These are phyloP conservation scores for Boletus subcaerulescens DNA, from an alignment of 768 basidiomycete species.

Conservation along the genomic window DNA sequence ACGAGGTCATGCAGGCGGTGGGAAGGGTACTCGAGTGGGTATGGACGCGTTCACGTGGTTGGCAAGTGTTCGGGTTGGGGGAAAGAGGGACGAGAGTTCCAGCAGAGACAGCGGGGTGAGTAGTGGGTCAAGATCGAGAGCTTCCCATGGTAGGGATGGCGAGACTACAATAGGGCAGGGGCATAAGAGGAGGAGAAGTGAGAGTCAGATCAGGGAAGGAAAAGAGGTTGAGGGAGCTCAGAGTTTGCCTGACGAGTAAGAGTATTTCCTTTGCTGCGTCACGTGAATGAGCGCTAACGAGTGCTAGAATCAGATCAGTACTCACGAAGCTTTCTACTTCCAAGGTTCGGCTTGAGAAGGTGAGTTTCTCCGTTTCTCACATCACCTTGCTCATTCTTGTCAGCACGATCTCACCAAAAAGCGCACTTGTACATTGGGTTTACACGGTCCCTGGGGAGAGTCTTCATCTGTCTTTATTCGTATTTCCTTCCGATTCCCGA, in stretches of 20 bases:
- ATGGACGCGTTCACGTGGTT: slow-evolving; percentile 75
- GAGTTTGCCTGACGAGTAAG: slow-evolving; percentile 73
- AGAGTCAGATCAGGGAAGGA: slow-evolving; percentile 36
- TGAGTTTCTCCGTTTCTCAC: slow-evolving; percentile 25
- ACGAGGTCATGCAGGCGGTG: slow-evolving; percentile 43
- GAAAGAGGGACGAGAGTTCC: slow-evolving; percentile 52
- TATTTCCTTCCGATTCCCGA: slow-evolving; percentile 86
- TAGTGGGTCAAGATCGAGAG: slow-evolving; percentile 41
- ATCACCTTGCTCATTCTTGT: slow-evolving; percentile 1
- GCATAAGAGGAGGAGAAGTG: slow-evolving; percentile 43
- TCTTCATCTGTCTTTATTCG: slow-evolving; percentile 81
- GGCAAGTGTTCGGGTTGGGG: slow-evolving; percentile 66
- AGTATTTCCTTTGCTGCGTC: not conserved
- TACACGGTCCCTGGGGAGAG: slow-evolving; percentile 92
- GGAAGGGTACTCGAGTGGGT: slow-evolving; percentile 54
- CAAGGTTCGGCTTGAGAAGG: slow-evolving; percentile 86
- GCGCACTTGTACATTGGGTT: slow-evolving; percentile 78
- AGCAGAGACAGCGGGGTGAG: slow-evolving; percentile 51
- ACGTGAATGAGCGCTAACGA: not conserved
- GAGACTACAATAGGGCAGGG: slow-evolving; percentile 5
- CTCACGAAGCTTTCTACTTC: slow-evolving; percentile 60
- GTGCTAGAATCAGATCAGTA: slow-evolving; percentile 65
- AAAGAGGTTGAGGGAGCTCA: slow-evolving; percentile 41
- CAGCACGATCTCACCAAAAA: slow-evolving; percentile 69
- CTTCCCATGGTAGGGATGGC: slow-evolving; percentile 22